phyloP scores from a whole-genome alignment of 1,139 yeast species.

The Diutina ranongensis region DNA sequence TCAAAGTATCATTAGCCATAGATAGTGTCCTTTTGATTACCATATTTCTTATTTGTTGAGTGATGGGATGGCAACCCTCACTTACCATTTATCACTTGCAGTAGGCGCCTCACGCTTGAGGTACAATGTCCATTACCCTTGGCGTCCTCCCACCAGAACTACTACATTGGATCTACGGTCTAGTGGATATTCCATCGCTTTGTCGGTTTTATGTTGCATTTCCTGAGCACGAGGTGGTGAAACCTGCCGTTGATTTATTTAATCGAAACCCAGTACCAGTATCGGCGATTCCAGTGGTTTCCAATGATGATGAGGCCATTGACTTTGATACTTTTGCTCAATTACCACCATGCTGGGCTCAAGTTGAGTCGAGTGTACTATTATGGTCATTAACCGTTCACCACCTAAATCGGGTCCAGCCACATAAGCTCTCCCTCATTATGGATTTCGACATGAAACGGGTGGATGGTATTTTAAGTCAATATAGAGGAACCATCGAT shows the following conservation, averaged over 20 bases:
- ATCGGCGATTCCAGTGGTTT: not conserved
- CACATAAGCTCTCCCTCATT: not conserved
- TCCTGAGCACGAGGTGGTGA: not conserved
- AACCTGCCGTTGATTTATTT: not conserved
- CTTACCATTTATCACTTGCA: too few species aligned
- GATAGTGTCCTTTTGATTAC: too few species aligned
- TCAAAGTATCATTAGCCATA: too few species aligned
- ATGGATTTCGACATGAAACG: not conserved
- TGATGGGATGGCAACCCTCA: too few species aligned
- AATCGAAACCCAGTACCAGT: not conserved
- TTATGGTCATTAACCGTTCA: not conserved
- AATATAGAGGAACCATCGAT: not conserved
- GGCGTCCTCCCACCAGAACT: not conserved
- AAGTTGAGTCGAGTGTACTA: not conserved
- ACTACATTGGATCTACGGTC: not conserved
- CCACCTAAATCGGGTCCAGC: not conserved
- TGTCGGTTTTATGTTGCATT: constrained; percentile 1
- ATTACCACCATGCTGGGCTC: not conserved
- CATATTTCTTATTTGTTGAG: too few species aligned
- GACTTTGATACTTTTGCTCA: not conserved
- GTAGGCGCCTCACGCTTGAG: too few species aligned
- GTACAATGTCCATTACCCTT: too few species aligned
- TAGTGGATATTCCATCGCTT: not conserved
- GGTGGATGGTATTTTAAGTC: not conserved
- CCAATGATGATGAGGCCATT: not conserved